These are phyloP conservation scores for Sporobolomyces pararoseus DNA, from an alignment of 768 basidiomycete genomes.

Conservation along the genomic window DNA sequence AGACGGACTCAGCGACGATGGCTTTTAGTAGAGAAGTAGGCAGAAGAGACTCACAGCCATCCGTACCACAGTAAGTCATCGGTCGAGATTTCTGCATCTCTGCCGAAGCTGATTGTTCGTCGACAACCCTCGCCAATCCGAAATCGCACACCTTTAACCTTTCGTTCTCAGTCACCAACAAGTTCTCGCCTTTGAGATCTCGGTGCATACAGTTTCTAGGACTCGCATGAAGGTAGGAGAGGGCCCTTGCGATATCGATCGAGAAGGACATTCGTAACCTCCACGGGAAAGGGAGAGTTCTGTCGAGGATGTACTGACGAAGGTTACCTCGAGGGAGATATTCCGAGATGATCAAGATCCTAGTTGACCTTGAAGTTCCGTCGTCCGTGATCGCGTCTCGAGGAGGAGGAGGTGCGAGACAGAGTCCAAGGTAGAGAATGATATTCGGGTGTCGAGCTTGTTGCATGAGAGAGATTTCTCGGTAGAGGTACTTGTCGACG, in stretches of 20 bases:
- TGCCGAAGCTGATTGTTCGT: slow-evolving; percentile 54
- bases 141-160: slow-evolving; percentile 98
- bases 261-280: slow-evolving; percentile 89
- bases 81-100: neutral
- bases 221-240: slow-evolving; percentile 89
- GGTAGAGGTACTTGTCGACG: slow-evolving; percentile 93
- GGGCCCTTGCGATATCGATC: slow-evolving; percentile 84
- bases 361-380: slow-evolving; percentile 45
- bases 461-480: slow-evolving; percentile 98
- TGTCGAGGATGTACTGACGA: slow-evolving; percentile 80
- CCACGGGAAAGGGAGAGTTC: slow-evolving; percentile 61
- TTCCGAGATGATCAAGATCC: slow-evolving; percentile 93
- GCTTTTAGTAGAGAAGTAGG: no score
- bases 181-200: slow-evolving; percentile 95
- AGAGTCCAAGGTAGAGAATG: slow-evolving; percentile 86
- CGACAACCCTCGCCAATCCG: slow-evolving; percentile 83
- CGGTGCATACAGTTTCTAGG: slow-evolving; percentile 61
- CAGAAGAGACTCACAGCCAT: slow-evolving; percentile 22
- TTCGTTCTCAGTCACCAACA: slow-evolving; percentile 89
- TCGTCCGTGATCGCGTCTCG: neutral
- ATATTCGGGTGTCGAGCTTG: slow-evolving; percentile 47
- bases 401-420: slow-evolving; percentile 50
- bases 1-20: no score
- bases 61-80: slow-evolving; percentile 26
- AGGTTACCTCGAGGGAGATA: slow-evolving; percentile 74